These are phyloP conservation scores for Populus pruinosa DNA, from an alignment of 345 rosid species.

Conservation along the genomic window DNA sequence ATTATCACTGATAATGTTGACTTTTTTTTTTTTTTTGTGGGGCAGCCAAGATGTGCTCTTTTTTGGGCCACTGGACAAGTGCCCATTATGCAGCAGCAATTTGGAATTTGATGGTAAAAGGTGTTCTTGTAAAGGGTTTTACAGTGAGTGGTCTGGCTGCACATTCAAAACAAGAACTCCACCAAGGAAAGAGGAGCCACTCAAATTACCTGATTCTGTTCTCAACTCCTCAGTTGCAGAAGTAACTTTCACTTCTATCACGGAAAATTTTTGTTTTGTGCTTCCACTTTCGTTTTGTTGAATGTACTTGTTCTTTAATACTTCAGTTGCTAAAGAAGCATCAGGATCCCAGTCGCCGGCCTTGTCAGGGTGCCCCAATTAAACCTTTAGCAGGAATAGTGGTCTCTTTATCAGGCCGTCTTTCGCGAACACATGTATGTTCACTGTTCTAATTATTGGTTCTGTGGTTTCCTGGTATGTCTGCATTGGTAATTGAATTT, in stretches of 20 bases:
- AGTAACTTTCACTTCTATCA: constrained; percentile 21
- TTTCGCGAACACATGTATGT: constrained; percentile 61
- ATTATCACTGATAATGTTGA: neutral
- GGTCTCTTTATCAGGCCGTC: constrained; percentile 66
- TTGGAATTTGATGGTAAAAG: constrained; percentile 54
- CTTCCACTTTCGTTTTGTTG: neutral
- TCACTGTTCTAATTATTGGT: neutral
- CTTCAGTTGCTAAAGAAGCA: constrained; percentile 57
- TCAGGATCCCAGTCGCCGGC: constrained; percentile 52
- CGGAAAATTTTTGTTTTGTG: neutral
- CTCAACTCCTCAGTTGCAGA: constrained; percentile 49
- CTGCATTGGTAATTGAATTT: neutral
- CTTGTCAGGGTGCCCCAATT: constrained; percentile 35
- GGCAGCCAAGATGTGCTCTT: constrained; percentile 65
- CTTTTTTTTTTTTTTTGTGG: neutral
- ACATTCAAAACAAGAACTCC: constrained; percentile 54
- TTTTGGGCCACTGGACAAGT: constrained; percentile 57
- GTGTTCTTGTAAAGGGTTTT: constrained; percentile 57
- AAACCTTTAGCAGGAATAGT: constrained; percentile 65
- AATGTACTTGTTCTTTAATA: neutral
- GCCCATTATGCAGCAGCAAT: constrained; percentile 51
- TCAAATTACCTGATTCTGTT: constrained; percentile 51
- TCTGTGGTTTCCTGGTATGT: neutral
- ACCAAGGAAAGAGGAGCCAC: constrained; percentile 50
- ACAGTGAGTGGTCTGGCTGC: constrained; percentile 85